These are phyloP conservation scores for Silene uniflora DNA, from an alignment of 148 eudicot species.

Conservation along the genomic window DNA sequence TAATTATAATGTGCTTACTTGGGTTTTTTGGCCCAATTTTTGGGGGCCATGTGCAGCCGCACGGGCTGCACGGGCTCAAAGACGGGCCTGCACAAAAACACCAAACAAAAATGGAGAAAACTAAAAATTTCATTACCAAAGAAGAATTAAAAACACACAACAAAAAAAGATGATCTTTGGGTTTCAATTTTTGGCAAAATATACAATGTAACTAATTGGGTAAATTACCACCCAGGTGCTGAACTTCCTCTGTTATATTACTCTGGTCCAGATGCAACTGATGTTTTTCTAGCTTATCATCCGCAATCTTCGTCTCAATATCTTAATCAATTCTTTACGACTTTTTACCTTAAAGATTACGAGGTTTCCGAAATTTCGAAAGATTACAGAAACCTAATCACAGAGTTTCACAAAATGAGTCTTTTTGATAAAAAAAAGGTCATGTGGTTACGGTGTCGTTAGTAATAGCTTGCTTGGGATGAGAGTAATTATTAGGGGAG, in stretches of 20 bases:
- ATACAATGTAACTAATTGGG: constrained; percentile 52
- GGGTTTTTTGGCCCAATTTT: too few relatives aligned
- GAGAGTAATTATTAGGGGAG: too few relatives aligned
- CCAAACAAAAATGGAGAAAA: constrained; percentile 24
- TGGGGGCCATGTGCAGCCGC: too few relatives aligned
- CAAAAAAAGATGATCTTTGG: constrained; percentile 53
- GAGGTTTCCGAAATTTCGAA: constrained; percentile 42
- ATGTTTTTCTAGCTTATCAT: constrained; percentile 50
- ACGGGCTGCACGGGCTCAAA: too few relatives aligned
- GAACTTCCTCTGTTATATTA: constrained; percentile 40
- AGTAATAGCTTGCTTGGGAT: too few relatives aligned
- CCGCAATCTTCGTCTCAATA: constrained; percentile 38
- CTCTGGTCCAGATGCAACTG: constrained; percentile 55
- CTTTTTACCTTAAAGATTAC: constrained; percentile 40
- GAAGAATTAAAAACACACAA: constrained; percentile 45
- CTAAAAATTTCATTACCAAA: constrained; percentile 36
- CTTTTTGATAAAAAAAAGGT: constrained; percentile 51
- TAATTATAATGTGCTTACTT: too few relatives aligned
- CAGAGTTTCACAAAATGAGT: constrained; percentile 46
- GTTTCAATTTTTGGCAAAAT: constrained; percentile 55
- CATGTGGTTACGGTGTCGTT: too few relatives aligned
- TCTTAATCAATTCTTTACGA: constrained; percentile 43
- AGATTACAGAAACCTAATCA: constrained; percentile 41
- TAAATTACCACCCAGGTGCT: constrained; percentile 50
- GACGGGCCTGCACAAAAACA: too few relatives aligned